Evolutionary conservation across 1,284 basidiomycete genomes (phyloP).

Genomic region (Coriolopsis trogii): DNA sequence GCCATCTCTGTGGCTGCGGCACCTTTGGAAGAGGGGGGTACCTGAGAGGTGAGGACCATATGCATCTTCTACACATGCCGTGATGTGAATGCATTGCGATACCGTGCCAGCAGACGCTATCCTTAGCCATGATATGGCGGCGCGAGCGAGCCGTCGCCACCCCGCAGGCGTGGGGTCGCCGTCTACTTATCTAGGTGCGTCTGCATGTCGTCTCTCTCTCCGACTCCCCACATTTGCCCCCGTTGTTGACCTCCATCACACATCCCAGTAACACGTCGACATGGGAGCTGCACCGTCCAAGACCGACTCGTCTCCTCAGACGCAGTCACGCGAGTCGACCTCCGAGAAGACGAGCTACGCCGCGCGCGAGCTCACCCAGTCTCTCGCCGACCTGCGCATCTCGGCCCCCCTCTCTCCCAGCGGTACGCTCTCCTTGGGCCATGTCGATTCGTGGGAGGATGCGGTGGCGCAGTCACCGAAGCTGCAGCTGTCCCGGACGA

Average conservation of each 20-base stretch:
- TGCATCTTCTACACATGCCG: background rate
- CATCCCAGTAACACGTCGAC: background rate
- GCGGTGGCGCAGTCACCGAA: conserved; percentile 62
- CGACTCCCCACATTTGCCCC: background rate
- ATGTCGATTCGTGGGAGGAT: conserved; percentile 68
- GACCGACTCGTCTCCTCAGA: conserved; percentile 29
- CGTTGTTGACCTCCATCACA: background rate
- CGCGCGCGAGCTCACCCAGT: conserved; percentile 20
- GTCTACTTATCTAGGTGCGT: background rate
- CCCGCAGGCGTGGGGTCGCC: too few relatives aligned
- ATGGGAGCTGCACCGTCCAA: conserved; percentile 62
- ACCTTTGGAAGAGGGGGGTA: too few relatives aligned
- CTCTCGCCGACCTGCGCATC: conserved; percentile 24
- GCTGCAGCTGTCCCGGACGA: conserved; percentile 77
- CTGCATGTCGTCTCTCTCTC: background rate
- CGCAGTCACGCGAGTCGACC: conserved; percentile 30
- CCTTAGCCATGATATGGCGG: background rate
- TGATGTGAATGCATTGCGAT: background rate
- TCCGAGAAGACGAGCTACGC: conserved; percentile 33
- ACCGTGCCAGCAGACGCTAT: background rate
- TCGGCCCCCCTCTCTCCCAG: conserved; percentile 39
- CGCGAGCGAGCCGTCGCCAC: background rate
- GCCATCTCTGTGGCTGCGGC: too few relatives aligned
- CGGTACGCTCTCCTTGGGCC: conserved; percentile 61
- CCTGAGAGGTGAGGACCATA: background rate